Evolutionary conservation across 768 basidiomycete genomes (phyloP), one percentile per base, ranked within the genome.

Genomic region (Lactarius pseudohatsudake): DNA sequence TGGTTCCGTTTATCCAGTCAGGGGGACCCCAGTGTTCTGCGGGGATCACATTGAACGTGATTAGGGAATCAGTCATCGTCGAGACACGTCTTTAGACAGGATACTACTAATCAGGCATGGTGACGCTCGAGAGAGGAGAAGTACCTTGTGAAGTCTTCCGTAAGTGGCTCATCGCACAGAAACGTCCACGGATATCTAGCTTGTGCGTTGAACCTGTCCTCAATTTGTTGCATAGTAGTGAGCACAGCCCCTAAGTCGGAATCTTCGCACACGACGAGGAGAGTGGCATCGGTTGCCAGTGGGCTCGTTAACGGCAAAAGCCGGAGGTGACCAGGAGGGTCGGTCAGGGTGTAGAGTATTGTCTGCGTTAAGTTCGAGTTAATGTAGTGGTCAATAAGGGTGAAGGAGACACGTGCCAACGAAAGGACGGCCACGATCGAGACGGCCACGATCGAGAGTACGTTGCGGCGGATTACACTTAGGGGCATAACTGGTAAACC

Each of bases 11-110:
- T 63, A 86, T 82, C 82, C 83, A 91, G 20, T 80, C 77, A 1
- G 93, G 94, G 73, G 94, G 91, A 59, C 79, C 76, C 93, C 93
- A 96, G 60, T 92, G 81, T 4, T 88, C 84, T 9, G 78, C 76
- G 3, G 88, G 86, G 70, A 96, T 93, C n/a, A 86, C 78, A 1
- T 90, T 91, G 74, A 91, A 93, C 70, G 85, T 75, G 41, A 89
- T 86, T 54, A 81, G 78, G 0, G 86, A 76, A 69, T 85, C 81
- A 1, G 90, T 92, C 40, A 92, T 73, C 43, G 76, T 80, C 11
- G 81, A 74, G 8, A 87, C 78, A 58, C 81, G 86, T 43, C 86
- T 86, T 82, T 75, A 20, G 43, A n/a, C 2, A 32, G 45, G 3
- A 16, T 4, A 34, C 32, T 4, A 34, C 32, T 34, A 26, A 32